Evolutionary conservation across 2,329 filamentous ascomycete species (phyloP).

Genomic region (Lojkania enalia): DNA sequence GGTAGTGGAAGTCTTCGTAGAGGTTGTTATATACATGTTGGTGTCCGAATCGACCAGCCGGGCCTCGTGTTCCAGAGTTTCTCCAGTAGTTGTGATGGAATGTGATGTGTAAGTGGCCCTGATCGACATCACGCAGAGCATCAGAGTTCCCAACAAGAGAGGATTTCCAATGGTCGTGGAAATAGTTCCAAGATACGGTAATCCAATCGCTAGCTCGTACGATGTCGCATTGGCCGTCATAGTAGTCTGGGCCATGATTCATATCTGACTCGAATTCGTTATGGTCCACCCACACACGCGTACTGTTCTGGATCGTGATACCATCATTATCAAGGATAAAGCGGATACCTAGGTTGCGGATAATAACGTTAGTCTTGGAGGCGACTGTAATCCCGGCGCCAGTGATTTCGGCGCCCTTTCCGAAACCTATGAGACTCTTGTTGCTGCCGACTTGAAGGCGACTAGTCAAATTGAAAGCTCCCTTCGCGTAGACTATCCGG

Average conservation of each 20-base stretch:
- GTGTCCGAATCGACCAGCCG: constrained; percentile 68
- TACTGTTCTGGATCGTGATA: constrained; percentile 61
- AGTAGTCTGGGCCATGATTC: constrained; percentile 65
- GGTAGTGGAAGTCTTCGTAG: constrained; percentile 43
- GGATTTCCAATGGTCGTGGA: constrained; percentile 66
- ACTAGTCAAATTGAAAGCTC: constrained; percentile 46
- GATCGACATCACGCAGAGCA: constrained; percentile 60
- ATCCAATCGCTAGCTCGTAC: constrained; percentile 66
- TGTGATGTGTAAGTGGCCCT: constrained; percentile 64
- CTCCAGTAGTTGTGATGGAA: constrained; percentile 69
- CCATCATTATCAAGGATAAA: constrained; percentile 63
- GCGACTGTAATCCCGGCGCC: constrained; percentile 59
- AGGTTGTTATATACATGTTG: constrained; percentile 63
- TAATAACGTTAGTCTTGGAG: constrained; percentile 61
- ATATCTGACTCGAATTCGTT: constrained; percentile 65
- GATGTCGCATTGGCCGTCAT: constrained; percentile 67
- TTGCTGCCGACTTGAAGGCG: constrained; percentile 53
- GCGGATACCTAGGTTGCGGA: constrained; percentile 64
- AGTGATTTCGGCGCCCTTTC: constrained; percentile 44
- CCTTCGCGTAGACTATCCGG: constrained; percentile 50
- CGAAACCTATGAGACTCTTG: constrained; percentile 46
- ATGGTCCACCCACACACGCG: constrained; percentile 67
- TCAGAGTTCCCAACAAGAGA: constrained; percentile 64
- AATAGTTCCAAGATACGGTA: constrained; percentile 57
- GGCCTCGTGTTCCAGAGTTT: constrained; percentile 65